Base-by-base conservation (phyloP, 805 yeast species). In the Wickerhamomyces alni region DNA sequence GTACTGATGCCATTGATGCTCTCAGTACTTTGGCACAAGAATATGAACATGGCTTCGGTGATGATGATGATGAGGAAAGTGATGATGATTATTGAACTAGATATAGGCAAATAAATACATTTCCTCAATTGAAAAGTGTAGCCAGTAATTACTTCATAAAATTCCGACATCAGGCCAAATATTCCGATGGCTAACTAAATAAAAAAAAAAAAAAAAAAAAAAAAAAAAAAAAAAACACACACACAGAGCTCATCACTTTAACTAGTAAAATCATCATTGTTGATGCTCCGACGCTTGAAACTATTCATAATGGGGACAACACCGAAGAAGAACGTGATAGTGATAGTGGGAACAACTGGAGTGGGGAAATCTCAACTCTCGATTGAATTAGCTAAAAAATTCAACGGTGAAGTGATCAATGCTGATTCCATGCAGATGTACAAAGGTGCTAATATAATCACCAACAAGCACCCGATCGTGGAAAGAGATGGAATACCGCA, bases 381-480 rank as follows among this genome's bases (percentile, higher is more conserved):
- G 34, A 77, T 87, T 3, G 91, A 87, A 44, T 58, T 93, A 17
- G 96, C 97, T 10, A 70, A 75, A 48, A 70, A 71, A 21, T 72
- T 83, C 38, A 74, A 80, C 54, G 98, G 98, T 17, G 98, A 93
- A 56, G 71, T 93, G 46, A 84, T 93, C 46, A 93, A 93, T 61
- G 96, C 95, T 0, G 99, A 93, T 58, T 87, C 98, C 1, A 89
- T 93, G 97, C 99, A 93, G 61, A 84, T 93, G 69, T 93, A 93
- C 60, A 63, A 67, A 30, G 80, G 76, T 0, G 63, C 78, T 1
- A 87, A 83, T 12, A 75, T 77, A 10, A 87, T 93, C 44, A 86
- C 99, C 13, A 93, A 93, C 54, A 93, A 93, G 54, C 98, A 93
- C 52, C 98, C 99, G 0, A 43, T 82, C 1, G 66, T 64, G 0